Evolutionary conservation across 257 asterid species (phyloP), one percentile per base, ranked within the genome.

Genomic region (Gynochthodes officinalis): DNA sequence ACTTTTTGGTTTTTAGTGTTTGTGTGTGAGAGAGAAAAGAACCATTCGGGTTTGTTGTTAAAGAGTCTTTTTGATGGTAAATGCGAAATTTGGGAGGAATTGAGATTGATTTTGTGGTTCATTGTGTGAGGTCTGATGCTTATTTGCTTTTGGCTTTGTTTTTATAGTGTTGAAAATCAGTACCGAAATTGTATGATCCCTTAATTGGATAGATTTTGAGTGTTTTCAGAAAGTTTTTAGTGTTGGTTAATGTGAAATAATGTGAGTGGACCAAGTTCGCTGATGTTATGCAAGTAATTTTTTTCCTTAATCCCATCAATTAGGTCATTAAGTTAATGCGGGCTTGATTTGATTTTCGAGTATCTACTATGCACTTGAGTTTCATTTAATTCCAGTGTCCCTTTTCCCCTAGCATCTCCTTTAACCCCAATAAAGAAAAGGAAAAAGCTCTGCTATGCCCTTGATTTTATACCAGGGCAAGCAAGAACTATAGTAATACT

Each of bases 41-140:
- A 28, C 15, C 32, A 55, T 49, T 67, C 4, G 15, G 7, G 35
- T 43, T 55, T 43, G 39, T 9, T n/a, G 73, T 46, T 12, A 71
- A 59, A 61, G 70, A 50, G 65, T 18, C 75, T 39, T 69, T 42
- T 35, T 23, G 37, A 37, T 35, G 9, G 52, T 5, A 64, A 64
- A 21, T 64, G 19, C 69, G n/a, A 19, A 37, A 40, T 21, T 39
- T 1, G 16, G 40, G 39, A 48, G n/a, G 65, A 42, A 54, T 40
- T 37, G 37, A 12, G 5, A 35, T 48, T 54, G 40, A n/a, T 55
- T 64, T 10, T 49, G 59, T 18, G 61, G 12, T 48, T 53, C 30
- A 53, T 21, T 23, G 55, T 4, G 3, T 1, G 18, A 7, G 8
- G 48, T 42, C 48, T 5, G 2, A 15, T 46, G 21, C 52, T 42